Evolutionary conservation across 768 basidiomycete genomes (phyloP).

Genomic region (Tubosaeta sp.): DNA sequence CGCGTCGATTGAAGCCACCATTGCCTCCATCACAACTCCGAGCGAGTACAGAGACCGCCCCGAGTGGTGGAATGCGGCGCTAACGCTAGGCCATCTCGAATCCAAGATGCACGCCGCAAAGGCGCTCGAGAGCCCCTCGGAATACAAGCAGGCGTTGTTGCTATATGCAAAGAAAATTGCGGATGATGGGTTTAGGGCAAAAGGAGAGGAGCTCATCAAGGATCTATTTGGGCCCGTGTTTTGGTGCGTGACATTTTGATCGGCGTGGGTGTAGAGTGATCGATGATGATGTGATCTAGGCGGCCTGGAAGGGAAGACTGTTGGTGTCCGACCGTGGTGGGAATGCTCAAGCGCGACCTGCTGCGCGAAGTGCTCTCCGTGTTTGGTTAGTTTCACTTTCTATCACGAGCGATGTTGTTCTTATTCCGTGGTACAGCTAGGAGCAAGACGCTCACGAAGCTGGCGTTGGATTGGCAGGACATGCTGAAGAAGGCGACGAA

Average conservation of each 20-base stretch:
- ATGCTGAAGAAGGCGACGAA: constrained; percentile 58
- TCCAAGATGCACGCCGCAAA: constrained; percentile 70
- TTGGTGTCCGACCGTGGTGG: constrained; percentile 69
- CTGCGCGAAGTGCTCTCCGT: constrained; percentile 73
- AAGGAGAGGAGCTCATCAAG: constrained; percentile 87
- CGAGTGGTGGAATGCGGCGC: constrained; percentile 76
- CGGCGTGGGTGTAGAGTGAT: not conserved
- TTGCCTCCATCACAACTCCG: constrained; percentile 39
- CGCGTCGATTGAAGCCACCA: constrained; percentile 48
- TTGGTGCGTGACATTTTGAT: constrained; percentile 51
- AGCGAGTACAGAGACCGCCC: constrained; percentile 50
- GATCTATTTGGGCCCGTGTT: constrained; percentile 90
- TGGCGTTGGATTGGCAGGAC: constrained; percentile 83
- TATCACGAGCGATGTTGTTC: not conserved
- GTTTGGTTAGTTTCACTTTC: constrained; percentile 56
- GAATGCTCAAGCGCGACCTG: constrained; percentile 76
- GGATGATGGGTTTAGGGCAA: constrained; percentile 82
- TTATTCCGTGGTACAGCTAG: constrained; percentile 42
- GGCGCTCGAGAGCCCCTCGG: constrained; percentile 73
- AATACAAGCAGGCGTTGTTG: constrained; percentile 75
- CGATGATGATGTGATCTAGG: constrained; percentile 34
- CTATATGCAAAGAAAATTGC: constrained; percentile 82
- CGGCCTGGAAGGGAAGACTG: constrained; percentile 57
- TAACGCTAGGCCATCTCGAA: constrained; percentile 89
- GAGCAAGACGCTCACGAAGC: constrained; percentile 69